Evolutionary conservation across 108 stramenopile genomes (phyloP), one percentile per base, ranked within the genome.

Genomic region (Skeletonema marinoi): DNA sequence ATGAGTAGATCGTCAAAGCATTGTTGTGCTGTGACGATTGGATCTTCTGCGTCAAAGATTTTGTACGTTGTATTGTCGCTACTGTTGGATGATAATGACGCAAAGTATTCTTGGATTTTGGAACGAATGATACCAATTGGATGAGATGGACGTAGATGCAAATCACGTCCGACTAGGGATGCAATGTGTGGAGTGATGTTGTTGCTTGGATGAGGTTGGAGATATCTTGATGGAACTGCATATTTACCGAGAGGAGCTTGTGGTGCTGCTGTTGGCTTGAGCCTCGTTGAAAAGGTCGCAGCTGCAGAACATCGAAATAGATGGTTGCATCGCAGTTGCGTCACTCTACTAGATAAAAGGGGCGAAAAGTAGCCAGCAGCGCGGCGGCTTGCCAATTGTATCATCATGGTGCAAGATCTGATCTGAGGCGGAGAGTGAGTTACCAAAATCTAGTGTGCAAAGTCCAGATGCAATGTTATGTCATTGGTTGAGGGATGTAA

Each of bases 91-190:
- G 67, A 86, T 79, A 68, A 85, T 70, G 61, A 89, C 14, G 70
- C 68, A 68, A 69, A 77, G 29, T 92, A 97, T 63, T 85, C 76
- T 64, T 93, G 90, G 75, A 99, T 98, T 64, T 65, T 89, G 25
- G 83, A 36, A 69, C 97, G 96, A 73, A 98, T 93, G 50, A 84
- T 97, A 41, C 86, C 71, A 19, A 99, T 88, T 0, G 98, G 98
- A 82, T 99, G 98, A 6, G 73, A 73, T 2, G 70, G 74, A n/a
- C 67, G 76, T 5, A 65, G 77, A 73, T 95, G 93, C 32, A 97
- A 75, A 70, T 94, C 83, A 29, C 58, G 69, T 6, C 95, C 96
- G 13, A 97, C 81, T 17, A 91, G 88, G 11, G 82, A 87, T 58
- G 90, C 94, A 68, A 98, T 92, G 46, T 88, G 68, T 8, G 83